Evolutionary conservation across 2,329 filamentous ascomycete genomes (phyloP).

Genomic region (Alternaria panax): DNA sequence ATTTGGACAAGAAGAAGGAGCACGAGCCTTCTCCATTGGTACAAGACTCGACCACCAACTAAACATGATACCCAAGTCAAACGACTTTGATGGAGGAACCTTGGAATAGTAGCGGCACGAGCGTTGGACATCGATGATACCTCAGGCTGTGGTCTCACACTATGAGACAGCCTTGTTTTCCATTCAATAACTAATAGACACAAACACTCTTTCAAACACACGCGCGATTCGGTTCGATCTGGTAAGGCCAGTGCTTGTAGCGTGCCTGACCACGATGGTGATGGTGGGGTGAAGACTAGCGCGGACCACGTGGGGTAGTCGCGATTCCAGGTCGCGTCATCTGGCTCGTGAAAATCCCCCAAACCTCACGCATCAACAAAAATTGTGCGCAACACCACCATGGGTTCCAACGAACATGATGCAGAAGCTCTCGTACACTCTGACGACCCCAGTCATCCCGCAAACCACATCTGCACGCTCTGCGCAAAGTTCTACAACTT

Average conservation of each 20-base stretch:
- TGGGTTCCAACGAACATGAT: conserved; percentile 28
- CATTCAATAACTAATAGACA: conserved; percentile 3
- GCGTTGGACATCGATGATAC: conserved; percentile 21
- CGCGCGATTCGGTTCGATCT: not conserved
- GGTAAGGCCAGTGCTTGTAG: not conserved
- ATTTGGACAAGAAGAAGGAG: conserved; percentile 48
- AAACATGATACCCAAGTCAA: conserved; percentile 31
- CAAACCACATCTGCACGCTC: conserved; percentile 91
- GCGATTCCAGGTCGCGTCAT: conserved; percentile 29
- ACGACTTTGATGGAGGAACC: conserved; percentile 8
- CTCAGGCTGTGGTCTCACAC: conserved; percentile 13
- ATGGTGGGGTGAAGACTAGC: conserved; percentile 20
- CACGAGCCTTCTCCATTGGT: conserved; percentile 39
- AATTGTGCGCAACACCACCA: conserved; percentile 13
- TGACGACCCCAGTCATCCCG: conserved; percentile 81
- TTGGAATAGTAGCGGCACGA: conserved; percentile 18
- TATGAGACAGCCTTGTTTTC: conserved; percentile 14
- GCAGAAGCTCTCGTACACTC: conserved; percentile 65
- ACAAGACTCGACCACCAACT: conserved; percentile 30
- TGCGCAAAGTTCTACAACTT: conserved; percentile 95
- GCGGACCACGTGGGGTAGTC: conserved; percentile 24
- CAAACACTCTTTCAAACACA: conserved; percentile 10
- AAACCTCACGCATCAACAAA: conserved; percentile 1
- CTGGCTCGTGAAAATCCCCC: conserved; percentile 16
- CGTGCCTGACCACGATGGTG: conserved; percentile 10